Conservation (phyloP, 495 filamentous ascomycete genomes). For the Aspergillus bridgeri region DNA sequence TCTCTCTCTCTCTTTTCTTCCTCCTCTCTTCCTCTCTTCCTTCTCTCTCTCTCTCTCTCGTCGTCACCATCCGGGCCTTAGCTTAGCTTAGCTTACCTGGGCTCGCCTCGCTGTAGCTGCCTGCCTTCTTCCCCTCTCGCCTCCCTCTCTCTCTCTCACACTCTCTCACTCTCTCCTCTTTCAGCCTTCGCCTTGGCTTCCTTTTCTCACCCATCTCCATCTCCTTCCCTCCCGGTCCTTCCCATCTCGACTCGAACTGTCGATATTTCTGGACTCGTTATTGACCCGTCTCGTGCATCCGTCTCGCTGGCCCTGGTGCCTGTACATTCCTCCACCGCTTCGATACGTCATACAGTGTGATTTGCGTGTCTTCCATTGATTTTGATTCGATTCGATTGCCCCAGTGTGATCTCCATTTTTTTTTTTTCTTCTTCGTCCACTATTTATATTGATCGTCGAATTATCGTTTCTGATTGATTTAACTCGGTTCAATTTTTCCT, state of each 20-base stretch:
- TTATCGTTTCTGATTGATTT: background rate
- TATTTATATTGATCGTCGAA: background rate
- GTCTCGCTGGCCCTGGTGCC: slow-evolving; percentile 12
- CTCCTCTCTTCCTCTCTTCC: slow-evolving; percentile 16
- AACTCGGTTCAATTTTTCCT: background rate
- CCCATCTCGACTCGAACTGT: background rate
- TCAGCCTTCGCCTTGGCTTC: slow-evolving; percentile 5
- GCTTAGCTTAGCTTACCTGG: background rate
- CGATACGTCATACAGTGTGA: slow-evolving; percentile 6
- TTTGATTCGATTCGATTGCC: slow-evolving; percentile 7
- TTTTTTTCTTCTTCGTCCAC: no score
- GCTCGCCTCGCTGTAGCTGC: slow-evolving; percentile 8
- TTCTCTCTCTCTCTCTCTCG: slow-evolving; percentile 11
- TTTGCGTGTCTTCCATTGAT: background rate
- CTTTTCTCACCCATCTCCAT: slow-evolving; percentile 5
- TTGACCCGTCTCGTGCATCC: background rate
- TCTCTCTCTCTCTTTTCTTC: no score
- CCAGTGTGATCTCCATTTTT: slow-evolving; percentile 16
- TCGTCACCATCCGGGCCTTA: background rate
- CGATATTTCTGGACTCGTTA: background rate
- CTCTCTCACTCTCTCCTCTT: background rate
- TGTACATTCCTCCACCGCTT: slow-evolving; percentile 8
- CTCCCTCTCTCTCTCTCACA: background rate
- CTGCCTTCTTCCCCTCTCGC: background rate
- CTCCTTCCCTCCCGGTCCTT: slow-evolving; percentile 7